These are phyloP conservation scores for Bruguiera gymnorhiza DNA, from an alignment of 345 rosid species.

Conservation along the genomic window DNA sequence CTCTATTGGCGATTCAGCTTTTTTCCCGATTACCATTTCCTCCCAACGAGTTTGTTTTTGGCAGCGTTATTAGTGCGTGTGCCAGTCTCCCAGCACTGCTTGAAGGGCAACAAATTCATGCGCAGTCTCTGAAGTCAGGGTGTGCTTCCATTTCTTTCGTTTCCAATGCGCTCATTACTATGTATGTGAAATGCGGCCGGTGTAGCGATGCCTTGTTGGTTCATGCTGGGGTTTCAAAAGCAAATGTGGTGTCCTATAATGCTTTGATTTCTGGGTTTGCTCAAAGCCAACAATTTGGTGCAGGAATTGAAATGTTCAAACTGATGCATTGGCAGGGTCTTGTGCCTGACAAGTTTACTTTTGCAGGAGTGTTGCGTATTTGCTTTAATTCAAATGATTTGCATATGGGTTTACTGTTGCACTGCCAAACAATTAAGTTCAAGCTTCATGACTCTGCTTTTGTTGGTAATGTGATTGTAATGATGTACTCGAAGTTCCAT, in stretches of 20 bases:
- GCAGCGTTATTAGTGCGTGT: conserved; percentile 48
- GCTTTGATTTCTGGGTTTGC: conserved; percentile 55
- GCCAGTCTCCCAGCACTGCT: conserved; percentile 29
- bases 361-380: conserved; percentile 37
- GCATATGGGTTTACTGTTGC: conserved; percentile 32
- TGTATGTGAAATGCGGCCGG: conserved; percentile 55
- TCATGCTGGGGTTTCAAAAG: conserved; percentile 21
- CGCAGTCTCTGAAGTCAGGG: conserved; percentile 46
- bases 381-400: conserved; percentile 29
- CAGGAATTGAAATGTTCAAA: conserved; percentile 40
- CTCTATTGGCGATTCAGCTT: conserved; percentile 34
- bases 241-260: conserved; percentile 51
- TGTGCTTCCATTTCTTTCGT: conserved; percentile 41
- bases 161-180: conserved; percentile 49
- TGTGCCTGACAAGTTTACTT: conserved; percentile 47
- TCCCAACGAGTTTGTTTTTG: conserved; percentile 52
- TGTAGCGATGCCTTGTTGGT: conserved; percentile 40
- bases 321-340: conserved; percentile 37
- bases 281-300: conserved; percentile 37
- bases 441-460: conserved; percentile 38
- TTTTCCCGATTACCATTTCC: conserved; percentile 32
- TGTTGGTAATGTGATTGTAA: conserved; percentile 49
- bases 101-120: conserved; percentile 51
- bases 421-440: conserved; percentile 45
- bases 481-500: conserved; percentile 46